Conservation (phyloP, 164 flowering plant species). For the Magnolia sinica region DNA sequence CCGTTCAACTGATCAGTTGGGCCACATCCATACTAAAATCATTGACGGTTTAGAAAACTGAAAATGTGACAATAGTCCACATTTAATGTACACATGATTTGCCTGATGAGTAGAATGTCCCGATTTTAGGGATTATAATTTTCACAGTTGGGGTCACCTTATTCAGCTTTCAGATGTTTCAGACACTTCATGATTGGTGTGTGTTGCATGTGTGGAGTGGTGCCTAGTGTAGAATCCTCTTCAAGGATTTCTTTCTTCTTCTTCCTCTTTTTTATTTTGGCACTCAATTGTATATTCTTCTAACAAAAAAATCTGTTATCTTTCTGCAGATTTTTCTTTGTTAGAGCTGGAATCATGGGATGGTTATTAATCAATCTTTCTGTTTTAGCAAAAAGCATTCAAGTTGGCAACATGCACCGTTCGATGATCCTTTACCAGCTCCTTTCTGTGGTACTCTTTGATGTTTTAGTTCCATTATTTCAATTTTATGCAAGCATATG, state of each 20-base stretch:
- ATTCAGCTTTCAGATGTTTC: background rate
- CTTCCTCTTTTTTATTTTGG: background rate
- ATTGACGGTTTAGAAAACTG: too few species aligned
- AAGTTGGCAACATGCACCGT: conserved; percentile 45
- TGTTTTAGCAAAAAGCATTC: conserved; percentile 66
- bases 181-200: background rate
- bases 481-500: background rate
- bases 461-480: background rate
- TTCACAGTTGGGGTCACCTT: background rate
- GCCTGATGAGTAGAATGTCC: background rate
- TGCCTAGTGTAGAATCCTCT: too few species aligned
- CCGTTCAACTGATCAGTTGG: too few species aligned
- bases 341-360: conserved; percentile 99
- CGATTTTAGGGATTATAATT: background rate
- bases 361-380: conserved; percentile 97
- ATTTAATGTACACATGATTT: background rate
- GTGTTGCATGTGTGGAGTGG: too few species aligned
- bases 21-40: too few species aligned
- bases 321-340: conserved; percentile 84
- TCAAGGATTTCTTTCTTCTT: too few species aligned
- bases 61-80: background rate
- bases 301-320: conserved; percentile 6
- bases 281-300: background rate
- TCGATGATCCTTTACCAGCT: conserved; percentile 92
- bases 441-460: conserved; percentile 56